A percentile compares a stretch with the other conserved stretches of the same genome.
These are phyloP conservation scores for Coleophoma cylindrospora DNA, from an alignment of 2,329 filamentous ascomycete genomes.

Conservation along the genomic window DNA sequence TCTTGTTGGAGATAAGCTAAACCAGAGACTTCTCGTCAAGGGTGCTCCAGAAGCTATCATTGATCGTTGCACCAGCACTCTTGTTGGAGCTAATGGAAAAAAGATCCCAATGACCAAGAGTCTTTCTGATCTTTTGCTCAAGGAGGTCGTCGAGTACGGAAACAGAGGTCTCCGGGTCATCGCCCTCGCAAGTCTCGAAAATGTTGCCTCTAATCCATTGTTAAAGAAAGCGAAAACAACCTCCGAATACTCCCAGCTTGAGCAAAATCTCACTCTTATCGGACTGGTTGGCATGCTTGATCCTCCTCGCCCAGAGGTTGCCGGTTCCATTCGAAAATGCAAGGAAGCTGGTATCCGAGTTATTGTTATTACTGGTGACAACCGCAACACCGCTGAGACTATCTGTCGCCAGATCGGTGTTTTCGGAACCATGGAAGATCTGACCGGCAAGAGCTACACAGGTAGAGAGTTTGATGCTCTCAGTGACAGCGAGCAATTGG, in stretches of 20 bases:
- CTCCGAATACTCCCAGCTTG: constrained; percentile 77
- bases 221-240: constrained; percentile 74
- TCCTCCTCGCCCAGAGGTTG: constrained; percentile 88
- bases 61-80: constrained; percentile 79
- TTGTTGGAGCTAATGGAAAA: constrained; percentile 75
- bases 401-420: constrained; percentile 97
- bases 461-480: constrained; percentile 91
- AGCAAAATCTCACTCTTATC: constrained; percentile 91
- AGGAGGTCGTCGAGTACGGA: constrained; percentile 84
- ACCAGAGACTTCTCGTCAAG: constrained; percentile 87
- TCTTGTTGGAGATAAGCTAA: constrained; percentile 64
- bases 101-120: constrained; percentile 67
- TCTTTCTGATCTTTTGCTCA: constrained; percentile 64
- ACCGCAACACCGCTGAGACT: constrained; percentile 93
- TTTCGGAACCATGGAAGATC: constrained; percentile 75
- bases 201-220: constrained; percentile 66
- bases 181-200: constrained; percentile 79
- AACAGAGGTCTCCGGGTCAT: constrained; percentile 93
- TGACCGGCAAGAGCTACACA: constrained; percentile 89
- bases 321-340: constrained; percentile 80
- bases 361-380: constrained; percentile 97
- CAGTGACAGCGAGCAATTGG: constrained; percentile 70
- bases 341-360: constrained; percentile 91
- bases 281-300: constrained; percentile 96
- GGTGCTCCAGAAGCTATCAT: constrained; percentile 93